Conservation (phyloP, 2,329 filamentous ascomycete genomes). For the Fusarium sp. region DNA sequence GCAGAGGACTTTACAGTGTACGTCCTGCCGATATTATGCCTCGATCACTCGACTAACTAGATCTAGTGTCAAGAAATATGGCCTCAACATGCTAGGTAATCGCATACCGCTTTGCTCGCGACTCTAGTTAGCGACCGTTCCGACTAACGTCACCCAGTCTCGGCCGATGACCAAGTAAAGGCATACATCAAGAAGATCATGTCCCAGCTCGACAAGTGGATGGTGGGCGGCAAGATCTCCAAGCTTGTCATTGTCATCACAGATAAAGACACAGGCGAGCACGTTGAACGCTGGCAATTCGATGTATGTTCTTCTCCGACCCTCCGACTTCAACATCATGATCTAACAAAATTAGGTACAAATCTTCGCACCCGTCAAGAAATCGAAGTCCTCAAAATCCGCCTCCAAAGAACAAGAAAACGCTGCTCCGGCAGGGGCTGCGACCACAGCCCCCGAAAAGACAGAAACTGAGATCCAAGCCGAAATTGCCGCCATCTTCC, state of each 20-base stretch:
- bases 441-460: conserved; percentile 70
- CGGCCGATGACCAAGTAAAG: conserved; percentile 96
- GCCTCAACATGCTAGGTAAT: conserved; percentile 91
- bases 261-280: conserved; percentile 95
- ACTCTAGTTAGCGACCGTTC: neutral
- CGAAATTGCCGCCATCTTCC: conserved; percentile 96
- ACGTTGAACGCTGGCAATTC: conserved; percentile 98
- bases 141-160: conserved; percentile 65
- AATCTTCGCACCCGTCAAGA: conserved; percentile 47
- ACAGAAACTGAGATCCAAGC: conserved; percentile 93
- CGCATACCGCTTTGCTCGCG: neutral
- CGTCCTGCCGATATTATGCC: conserved; percentile 47
- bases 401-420: conserved; percentile 78
- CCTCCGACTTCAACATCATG: neutral
- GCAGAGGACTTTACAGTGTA: conserved; percentile 96
- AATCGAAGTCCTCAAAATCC: conserved; percentile 58
- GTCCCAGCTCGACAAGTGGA: conserved; percentile 97
- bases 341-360: conserved; percentile 29
- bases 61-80: conserved; percentile 91
- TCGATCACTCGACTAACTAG: conserved; percentile 8
- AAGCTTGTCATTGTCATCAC: conserved; percentile 98
- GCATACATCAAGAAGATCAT: conserved; percentile 99
- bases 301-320: conserved; percentile 68
- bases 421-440: conserved; percentile 54
- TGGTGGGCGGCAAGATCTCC: conserved; percentile 95